phyloP scores from a whole-genome alignment of 2,329 filamentous ascomycete species.

The Monilinia vaccinii-corymbosi region DNA sequence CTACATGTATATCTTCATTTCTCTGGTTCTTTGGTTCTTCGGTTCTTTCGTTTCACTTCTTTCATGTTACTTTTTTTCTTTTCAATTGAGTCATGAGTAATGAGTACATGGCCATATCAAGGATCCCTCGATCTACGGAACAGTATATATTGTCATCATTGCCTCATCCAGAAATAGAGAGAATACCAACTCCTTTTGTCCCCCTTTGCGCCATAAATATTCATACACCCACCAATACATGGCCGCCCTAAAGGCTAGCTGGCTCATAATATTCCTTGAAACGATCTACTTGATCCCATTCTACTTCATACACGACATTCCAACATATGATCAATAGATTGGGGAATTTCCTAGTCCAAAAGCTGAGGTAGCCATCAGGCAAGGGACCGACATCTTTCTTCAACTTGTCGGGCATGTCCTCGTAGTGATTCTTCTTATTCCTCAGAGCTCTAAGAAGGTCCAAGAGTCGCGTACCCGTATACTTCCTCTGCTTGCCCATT shows the following conservation, averaged over 20 bases:
- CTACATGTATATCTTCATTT: not conserved
- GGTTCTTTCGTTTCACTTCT: not conserved
- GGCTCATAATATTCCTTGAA: constrained; percentile 65
- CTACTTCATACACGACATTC: constrained; percentile 47
- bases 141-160: not conserved
- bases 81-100: no score
- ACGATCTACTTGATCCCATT: constrained; percentile 41
- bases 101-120: not conserved
- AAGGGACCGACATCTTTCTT: constrained; percentile 57
- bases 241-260: constrained; percentile 9
- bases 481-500: constrained; percentile 89
- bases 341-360: constrained; percentile 60
- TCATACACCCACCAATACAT: not conserved
- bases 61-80: no score
- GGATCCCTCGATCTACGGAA: not conserved
- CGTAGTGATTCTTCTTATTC: constrained; percentile 97
- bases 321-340: constrained; percentile 58
- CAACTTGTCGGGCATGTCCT: constrained; percentile 80
- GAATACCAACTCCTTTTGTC: not conserved
- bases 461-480: constrained; percentile 72
- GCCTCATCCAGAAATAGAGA: not conserved
- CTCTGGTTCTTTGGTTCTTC: not conserved
- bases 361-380: constrained; percentile 56
- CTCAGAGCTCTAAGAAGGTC: constrained; percentile 81
- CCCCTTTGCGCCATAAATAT: not conserved